These are phyloP conservation scores for Collybiopsis confluens DNA, from an alignment of 768 basidiomycete genomes.

Conservation along the genomic window DNA sequence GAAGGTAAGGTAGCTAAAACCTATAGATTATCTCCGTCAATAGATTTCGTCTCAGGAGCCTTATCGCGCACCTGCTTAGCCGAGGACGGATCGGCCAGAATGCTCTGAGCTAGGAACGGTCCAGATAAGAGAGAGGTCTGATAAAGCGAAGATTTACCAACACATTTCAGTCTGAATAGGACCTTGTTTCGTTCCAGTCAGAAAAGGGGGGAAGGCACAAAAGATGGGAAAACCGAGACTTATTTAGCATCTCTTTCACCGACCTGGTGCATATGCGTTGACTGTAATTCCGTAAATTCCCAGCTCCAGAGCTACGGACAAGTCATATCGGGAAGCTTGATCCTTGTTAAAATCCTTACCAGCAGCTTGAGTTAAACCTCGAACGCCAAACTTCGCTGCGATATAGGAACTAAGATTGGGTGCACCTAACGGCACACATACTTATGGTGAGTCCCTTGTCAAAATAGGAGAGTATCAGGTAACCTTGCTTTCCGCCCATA, in stretches of 20 bases:
- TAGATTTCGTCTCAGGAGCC: too few species aligned
- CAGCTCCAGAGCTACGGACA: conserved; percentile 6
- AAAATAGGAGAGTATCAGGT: neutral
- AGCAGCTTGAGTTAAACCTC: conserved; percentile 30
- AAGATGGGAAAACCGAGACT: too few species aligned
- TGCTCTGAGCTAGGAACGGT: too few species aligned
- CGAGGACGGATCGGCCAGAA: too few species aligned
- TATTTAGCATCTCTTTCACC: neutral
- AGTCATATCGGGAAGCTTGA: neutral
- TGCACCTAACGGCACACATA: too few species aligned
- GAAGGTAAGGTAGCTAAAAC: conserved; percentile 11
- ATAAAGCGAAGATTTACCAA: too few species aligned
- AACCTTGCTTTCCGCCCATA: conserved; percentile 15
- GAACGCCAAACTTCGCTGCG: conserved; percentile 30
- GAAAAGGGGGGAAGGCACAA: too few species aligned
- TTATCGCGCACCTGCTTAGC: too few species aligned
- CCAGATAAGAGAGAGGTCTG: too few species aligned
- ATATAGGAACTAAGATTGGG: conserved; percentile 17
- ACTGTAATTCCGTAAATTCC: conserved; percentile 13
- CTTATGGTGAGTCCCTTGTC: too few species aligned
- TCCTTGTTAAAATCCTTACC: conserved; percentile 2
- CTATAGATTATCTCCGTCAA: neutral
- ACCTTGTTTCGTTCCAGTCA: too few species aligned
- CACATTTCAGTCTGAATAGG: too few species aligned
- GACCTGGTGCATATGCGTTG: conserved; percentile 13